Base-by-base conservation (phyloP, 2,329 filamentous ascomycete species). In the Trichoderma gracile region DNA sequence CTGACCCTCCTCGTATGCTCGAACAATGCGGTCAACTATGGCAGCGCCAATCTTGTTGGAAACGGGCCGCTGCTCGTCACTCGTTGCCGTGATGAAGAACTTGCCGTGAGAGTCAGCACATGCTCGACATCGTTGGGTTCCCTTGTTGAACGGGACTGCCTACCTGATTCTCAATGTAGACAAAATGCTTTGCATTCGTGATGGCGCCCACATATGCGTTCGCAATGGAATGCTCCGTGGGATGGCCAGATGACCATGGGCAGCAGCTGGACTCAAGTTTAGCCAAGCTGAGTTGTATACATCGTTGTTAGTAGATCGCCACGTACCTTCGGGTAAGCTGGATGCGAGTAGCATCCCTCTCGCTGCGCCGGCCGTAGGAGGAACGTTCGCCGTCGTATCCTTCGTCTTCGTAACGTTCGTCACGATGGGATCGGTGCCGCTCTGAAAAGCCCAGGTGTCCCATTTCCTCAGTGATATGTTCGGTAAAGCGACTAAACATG, bases 71-170 rank as follows among this genome's bases (percentile, higher is more conserved):
- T 93, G 90, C 64, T 86, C 78, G 61, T 90, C 82, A 54, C 81
- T 82, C 1, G 90, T 93, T 3, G 91, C 90, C 0, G 91, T 95
- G 76, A 95, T 95, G 81, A 95, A 95, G 79, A 95, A 95, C 81
- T 92, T 70, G 38, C 23, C 15, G 3, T 23, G 25, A 40, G 9
- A 6, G 23, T 62, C 27, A 62, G 21, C 19, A 33, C 3, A 5
- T 42, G 19, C 7, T 3, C n/a, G 7, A n/a, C 8, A 5, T 12
- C 6, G 55, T 38, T 2, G 6, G 0, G n/a, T 2, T 2, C 14
- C 4, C 9, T n/a, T 6, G 3, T 14, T 12, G 7, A 3, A 3
- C 4, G 9, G 38, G 72, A 64, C 4, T 23, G 17, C 30, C 30
- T 71, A 81, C 82, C 74, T 86, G 88, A 71, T 93, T 93, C 74